Evolutionary conservation across 345 rosid species (phyloP).

Genomic region (Populus tremula): DNA sequence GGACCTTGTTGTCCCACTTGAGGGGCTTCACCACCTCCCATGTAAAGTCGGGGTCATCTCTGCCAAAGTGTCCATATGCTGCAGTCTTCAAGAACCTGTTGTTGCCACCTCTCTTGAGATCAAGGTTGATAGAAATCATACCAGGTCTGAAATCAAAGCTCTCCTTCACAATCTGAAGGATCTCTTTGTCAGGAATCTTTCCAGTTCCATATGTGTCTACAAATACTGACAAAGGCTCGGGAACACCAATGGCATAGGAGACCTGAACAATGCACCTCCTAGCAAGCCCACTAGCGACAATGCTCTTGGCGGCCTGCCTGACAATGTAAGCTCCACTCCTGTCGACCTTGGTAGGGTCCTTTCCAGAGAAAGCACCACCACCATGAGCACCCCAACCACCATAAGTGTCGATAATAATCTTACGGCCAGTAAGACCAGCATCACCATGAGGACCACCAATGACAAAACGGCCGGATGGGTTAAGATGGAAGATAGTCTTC

Average conservation of each 20-base stretch:
- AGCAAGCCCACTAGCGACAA: conserved; percentile 50
- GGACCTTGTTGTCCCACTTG: conserved; percentile 39
- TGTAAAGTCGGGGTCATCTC: conserved; percentile 74
- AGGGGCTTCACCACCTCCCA: conserved; percentile 65
- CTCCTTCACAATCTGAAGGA: conserved; percentile 79
- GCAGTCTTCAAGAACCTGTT: conserved; percentile 79
- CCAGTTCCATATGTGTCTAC: conserved; percentile 56
- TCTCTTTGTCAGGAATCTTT: conserved; percentile 75
- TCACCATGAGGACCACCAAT: conserved; percentile 83
- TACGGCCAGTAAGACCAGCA: conserved; percentile 78
- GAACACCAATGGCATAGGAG: conserved; percentile 61
- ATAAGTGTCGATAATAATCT: conserved; percentile 78
- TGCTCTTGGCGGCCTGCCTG: conserved; percentile 81
- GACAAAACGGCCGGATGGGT: conserved; percentile 78
- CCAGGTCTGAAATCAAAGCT: conserved; percentile 86
- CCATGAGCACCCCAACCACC: conserved; percentile 86
- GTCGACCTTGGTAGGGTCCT: conserved; percentile 77
- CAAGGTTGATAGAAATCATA: conserved; percentile 73
- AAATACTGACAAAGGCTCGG: conserved; percentile 55
- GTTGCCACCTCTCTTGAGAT: conserved; percentile 78
- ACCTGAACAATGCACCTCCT: conserved; percentile 64
- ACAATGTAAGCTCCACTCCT: conserved; percentile 79
- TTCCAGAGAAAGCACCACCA: conserved; percentile 83
- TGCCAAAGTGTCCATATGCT: conserved; percentile 76
- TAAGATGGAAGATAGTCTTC: conserved; percentile 80